A percentile compares a stretch with the other conserved stretches of the same genome.
phyloP scores from a whole-genome alignment of 2,329 filamentous ascomycete species.

The Kalaharituber pfeilii region DNA sequence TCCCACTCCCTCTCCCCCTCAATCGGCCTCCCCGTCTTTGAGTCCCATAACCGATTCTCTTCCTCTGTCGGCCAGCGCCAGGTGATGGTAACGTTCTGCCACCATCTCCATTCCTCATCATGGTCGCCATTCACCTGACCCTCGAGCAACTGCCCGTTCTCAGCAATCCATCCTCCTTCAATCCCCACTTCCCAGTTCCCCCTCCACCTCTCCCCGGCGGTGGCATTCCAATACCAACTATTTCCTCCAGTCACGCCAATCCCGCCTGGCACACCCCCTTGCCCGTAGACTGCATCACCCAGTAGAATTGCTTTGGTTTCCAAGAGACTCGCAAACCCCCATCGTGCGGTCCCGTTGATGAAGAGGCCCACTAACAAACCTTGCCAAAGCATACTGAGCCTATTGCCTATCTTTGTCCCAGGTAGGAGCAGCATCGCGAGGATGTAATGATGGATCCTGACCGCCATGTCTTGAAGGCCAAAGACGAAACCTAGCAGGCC shows the following conservation, averaged over 20 bases:
- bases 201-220: constrained; percentile 6
- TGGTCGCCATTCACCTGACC: too few relatives aligned
- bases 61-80: not conserved
- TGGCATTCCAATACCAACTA: constrained; percentile 9
- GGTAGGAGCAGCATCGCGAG: constrained; percentile 71
- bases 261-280: not conserved
- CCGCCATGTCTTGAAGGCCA: constrained; percentile 62
- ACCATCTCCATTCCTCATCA: not conserved
- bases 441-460: constrained; percentile 92
- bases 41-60: not conserved
- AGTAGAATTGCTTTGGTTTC: constrained; percentile 61
- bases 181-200: not conserved
- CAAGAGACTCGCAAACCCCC: constrained; percentile 81
- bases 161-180: not conserved
- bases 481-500: constrained; percentile 48
- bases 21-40: constrained; percentile 34
- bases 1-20: constrained; percentile 40
- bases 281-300: constrained; percentile 33
- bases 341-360: constrained; percentile 81
- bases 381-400: constrained; percentile 70
- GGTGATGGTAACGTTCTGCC: not conserved
- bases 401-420: constrained; percentile 74
- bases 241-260: not conserved
- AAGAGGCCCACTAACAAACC: constrained; percentile 80
- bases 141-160: not conserved